Base-by-base conservation (phyloP, 2,329 filamentous ascomycete species). In the Aspergillus clavatus region DNA sequence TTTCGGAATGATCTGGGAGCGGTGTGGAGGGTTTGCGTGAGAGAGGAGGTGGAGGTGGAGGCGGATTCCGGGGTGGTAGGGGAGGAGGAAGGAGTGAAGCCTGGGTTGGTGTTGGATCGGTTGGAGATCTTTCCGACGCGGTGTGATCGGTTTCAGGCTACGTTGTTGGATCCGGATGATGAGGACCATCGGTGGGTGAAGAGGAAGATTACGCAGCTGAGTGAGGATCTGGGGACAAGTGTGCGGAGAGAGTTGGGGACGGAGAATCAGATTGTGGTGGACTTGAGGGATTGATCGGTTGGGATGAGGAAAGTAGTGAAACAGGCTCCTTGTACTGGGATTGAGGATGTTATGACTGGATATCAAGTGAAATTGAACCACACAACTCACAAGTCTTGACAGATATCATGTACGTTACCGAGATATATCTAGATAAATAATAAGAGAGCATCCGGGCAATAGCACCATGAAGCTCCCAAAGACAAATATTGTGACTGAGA, bases 1-100 rank as follows among this genome's bases (percentile, higher is more conserved):
- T 71, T 47, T 53, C 52, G 67, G 41, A 71, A 70, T 59, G 68
- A 71, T 55, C 47, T 71, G 10, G 64, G 67, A 12, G 68, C 63
- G 16, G 47, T 69, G 12, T 71, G 68, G 66, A 64, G 60, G 40
- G 63, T 71, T 42, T 39, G 48, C 40, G 60, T 70, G 2, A 53
- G 55, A 33, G 46, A 38, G 8, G 44, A 47, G 12, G 39, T 36
- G n/a, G 29, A 10, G 2, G 21, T 14, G 11, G 37, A 12, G 18
- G 21, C 36, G 19, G n/a, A n/a, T n/a, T n/a, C n/a, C n/a, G n/a
- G n/a, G n/a, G n/a, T n/a, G n/a, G n/a, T n/a, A n/a, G n/a, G n/a
- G n/a, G n/a, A n/a, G n/a, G n/a, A n/a, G n/a, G 22, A 22, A 14
- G 27, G 24, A 38, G 12, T 14, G 22, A 23, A 14, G n/a, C 39